phyloP scores from a whole-genome alignment of 2,329 filamentous ascomycete species.

The Lachnum nothofagi region DNA sequence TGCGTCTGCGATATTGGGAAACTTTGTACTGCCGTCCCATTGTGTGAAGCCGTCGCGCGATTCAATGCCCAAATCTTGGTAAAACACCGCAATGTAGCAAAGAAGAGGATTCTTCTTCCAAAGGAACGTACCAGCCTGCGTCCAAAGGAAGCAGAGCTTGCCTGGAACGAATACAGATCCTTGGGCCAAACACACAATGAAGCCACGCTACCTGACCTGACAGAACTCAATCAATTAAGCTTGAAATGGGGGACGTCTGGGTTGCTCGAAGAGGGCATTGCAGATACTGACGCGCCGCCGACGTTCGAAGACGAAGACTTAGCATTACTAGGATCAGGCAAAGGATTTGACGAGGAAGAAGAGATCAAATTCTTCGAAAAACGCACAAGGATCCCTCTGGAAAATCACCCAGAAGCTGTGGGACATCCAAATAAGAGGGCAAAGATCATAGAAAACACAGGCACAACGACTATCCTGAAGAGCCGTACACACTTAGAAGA shows the following conservation, averaged over 20 bases:
- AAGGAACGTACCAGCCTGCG: neutral
- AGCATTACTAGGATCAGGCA: neutral
- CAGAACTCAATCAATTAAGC: neutral
- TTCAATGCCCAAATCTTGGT: neutral
- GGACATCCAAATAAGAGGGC: too few species aligned
- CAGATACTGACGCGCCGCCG: neutral
- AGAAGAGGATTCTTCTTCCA: neutral
- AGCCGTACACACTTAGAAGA: too few species aligned
- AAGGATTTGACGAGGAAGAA: too few species aligned
- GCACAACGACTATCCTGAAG: too few species aligned
- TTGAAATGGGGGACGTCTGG: neutral
- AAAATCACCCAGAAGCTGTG: too few species aligned
- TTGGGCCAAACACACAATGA: neutral
- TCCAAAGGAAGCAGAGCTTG: too few species aligned
- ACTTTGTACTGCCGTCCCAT: neutral
- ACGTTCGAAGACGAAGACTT: neutral
- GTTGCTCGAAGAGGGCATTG: neutral
- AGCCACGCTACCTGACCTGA: neutral
- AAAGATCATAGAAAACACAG: too few species aligned
- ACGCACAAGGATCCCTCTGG: too few species aligned
- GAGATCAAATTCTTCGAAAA: too few species aligned
- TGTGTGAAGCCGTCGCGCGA: neutral
- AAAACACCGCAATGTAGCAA: neutral
- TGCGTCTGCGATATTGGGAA: neutral
- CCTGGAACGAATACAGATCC: too few species aligned